Evolutionary conservation across 257 asterid genomes (phyloP).

Genomic region (Solanum megistacrolobum): DNA sequence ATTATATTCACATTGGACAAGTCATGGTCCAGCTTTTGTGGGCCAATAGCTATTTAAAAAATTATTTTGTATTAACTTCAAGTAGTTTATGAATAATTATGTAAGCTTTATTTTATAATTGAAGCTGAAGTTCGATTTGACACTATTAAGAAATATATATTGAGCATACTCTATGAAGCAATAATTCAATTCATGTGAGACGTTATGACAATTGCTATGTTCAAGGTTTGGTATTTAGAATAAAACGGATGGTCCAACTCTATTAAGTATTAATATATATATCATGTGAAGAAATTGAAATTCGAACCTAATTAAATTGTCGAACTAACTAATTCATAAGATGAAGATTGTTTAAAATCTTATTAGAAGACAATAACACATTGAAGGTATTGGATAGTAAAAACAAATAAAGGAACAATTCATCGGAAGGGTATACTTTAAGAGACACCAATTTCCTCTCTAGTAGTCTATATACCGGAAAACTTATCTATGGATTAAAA

Average conservation of each 20-base stretch:
- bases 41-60: not conserved
- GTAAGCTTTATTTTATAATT: not conserved
- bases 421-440: not conserved
- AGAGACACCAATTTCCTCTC: not conserved
- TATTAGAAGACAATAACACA: not conserved
- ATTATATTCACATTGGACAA: not conserved
- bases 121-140: not conserved
- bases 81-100: not conserved
- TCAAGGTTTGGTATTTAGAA: not conserved
- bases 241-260: not conserved
- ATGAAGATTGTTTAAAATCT: not conserved
- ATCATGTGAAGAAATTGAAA: not conserved
- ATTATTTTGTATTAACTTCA: not conserved
- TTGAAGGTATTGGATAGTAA: not conserved
- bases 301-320: not conserved
- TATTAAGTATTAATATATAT: not conserved
- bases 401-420: not conserved
- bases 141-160: not conserved
- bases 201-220: not conserved
- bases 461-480: too few relatives aligned
- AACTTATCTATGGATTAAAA: too few relatives aligned
- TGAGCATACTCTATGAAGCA: not conserved
- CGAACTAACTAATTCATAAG: not conserved
- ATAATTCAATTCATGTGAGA: not conserved
- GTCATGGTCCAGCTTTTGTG: slow-evolving; percentile 32